Evolutionary conservation across 2,329 filamentous ascomycete genomes (phyloP).

Genomic region (Pezicula rhizophila): DNA sequence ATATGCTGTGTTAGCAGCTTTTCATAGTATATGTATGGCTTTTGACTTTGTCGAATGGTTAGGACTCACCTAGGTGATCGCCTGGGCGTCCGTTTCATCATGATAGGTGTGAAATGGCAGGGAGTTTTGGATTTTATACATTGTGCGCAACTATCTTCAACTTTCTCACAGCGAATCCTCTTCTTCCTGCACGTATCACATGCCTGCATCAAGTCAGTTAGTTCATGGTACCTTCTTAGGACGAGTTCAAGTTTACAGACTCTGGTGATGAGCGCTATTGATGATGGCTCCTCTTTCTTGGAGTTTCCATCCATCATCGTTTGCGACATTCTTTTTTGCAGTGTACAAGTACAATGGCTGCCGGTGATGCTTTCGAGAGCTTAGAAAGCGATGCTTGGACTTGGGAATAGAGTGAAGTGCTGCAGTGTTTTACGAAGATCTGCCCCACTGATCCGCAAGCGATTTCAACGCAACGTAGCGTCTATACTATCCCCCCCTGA

Average conservation of each 20-base stretch:
- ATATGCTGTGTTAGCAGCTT: not conserved
- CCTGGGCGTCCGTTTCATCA: constrained; percentile 10
- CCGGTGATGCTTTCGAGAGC: not conserved
- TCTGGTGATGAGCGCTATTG: not conserved
- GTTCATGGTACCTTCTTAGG: not conserved
- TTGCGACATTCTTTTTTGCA: not conserved
- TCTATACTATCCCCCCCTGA: too few relatives aligned
- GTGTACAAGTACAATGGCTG: not conserved
- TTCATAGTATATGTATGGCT: not conserved
- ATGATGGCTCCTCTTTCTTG: not conserved
- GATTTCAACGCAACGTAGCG: too few relatives aligned
- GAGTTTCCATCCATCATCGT: not conserved
- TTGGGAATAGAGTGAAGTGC: not conserved
- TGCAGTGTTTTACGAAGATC: not conserved
- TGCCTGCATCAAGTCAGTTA: constrained; percentile 2
- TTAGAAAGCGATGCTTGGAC: not conserved
- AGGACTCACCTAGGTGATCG: constrained; percentile 12
- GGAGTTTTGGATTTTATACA: constrained; percentile 12
- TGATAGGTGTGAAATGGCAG: constrained; percentile 20
- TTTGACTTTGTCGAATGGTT: not conserved
- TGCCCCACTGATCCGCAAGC: not conserved
- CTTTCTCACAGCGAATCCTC: constrained; percentile 19
- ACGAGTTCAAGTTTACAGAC: not conserved
- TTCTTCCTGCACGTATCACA: constrained; percentile 20
- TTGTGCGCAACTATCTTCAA: constrained; percentile 14